These are phyloP conservation scores for Blepharisma japonicum DNA, from an alignment of 73 alveolate species.

Conservation along the genomic window DNA sequence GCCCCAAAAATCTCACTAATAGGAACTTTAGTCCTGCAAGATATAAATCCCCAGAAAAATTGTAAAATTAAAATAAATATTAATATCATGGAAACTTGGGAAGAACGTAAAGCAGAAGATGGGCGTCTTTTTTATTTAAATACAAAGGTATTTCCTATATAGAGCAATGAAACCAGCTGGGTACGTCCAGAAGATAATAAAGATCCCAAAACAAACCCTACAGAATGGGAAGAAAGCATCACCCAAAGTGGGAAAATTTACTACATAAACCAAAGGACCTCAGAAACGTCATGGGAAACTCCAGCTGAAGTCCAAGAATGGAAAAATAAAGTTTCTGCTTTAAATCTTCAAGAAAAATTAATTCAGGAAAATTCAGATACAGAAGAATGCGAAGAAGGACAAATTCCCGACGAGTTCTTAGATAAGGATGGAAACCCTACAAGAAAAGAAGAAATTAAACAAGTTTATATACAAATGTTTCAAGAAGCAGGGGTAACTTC, in stretches of 20 bases:
- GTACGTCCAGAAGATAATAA: neutral
- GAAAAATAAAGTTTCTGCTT: slow-evolving; percentile 37
- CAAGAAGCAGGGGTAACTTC: slow-evolving; percentile 58
- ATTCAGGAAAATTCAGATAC: slow-evolving; percentile 30
- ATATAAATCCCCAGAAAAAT: neutral
- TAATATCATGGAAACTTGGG: slow-evolving; percentile 1
- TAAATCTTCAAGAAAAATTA: slow-evolving; percentile 32
- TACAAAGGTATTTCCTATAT: slow-evolving; percentile 6
- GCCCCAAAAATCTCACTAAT: slow-evolving; percentile 10
- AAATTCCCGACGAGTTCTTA: slow-evolving; percentile 28
- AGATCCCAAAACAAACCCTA: slow-evolving; percentile 11
- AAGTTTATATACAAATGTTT: slow-evolving; percentile 57
- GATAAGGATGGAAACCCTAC: slow-evolving; percentile 23
- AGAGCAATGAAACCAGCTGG: slow-evolving; percentile 10
- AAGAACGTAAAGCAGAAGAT: slow-evolving; percentile 14
- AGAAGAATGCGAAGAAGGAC: slow-evolving; percentile 35
- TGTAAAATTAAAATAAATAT: neutral
- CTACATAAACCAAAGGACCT: slow-evolving; percentile 13
- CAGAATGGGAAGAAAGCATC: slow-evolving; percentile 23
- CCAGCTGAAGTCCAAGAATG: slow-evolving; percentile 31
- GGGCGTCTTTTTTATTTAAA: slow-evolving; percentile 20
- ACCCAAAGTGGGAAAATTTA: slow-evolving; percentile 6
- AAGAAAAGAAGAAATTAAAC: slow-evolving; percentile 42
- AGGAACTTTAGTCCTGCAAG: slow-evolving; percentile 29
- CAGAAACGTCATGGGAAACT: slow-evolving; percentile 19